Percentiles rank a stretch among this genome's conserved stretches.
Evolutionary conservation across 202 grass and related monocot genomes (phyloP).

Genomic region (Carex arenaria): DNA sequence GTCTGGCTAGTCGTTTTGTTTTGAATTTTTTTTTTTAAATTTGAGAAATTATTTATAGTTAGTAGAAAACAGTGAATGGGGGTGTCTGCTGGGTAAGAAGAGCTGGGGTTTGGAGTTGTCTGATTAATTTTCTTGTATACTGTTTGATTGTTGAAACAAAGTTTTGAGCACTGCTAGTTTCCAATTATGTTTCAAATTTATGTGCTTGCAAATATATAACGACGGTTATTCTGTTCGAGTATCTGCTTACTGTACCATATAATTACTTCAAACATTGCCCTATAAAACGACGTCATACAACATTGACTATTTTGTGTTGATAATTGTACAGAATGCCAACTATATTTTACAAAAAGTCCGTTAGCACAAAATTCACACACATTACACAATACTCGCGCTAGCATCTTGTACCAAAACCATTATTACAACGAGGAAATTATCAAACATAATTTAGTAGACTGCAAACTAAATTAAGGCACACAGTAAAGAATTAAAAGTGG

Average conservation of each 20-base stretch:
- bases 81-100: too few species aligned
- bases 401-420: conserved; percentile 1
- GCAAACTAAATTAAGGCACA: conserved; percentile 5
- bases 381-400: not conserved
- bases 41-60: not conserved
- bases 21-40: not conserved
- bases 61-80: not conserved
- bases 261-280: too few species aligned
- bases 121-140: not conserved
- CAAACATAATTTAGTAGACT: not conserved
- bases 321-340: too few species aligned
- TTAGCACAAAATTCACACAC: not conserved
- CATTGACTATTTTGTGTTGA: too few species aligned
- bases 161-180: not conserved
- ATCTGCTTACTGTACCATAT: not conserved
- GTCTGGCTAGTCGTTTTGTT: not conserved
- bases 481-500: not conserved
- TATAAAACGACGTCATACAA: not conserved
- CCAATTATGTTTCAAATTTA: not conserved
- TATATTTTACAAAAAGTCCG: not conserved
- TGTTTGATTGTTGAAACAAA: too few species aligned
- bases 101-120: not conserved
- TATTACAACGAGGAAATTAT: not conserved
- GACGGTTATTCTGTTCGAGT: not conserved
- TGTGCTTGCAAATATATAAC: not conserved